Evolutionary conservation across 2,329 filamentous ascomycete genomes (phyloP).

Genomic region (Colletotrichum ledebouriae): DNA sequence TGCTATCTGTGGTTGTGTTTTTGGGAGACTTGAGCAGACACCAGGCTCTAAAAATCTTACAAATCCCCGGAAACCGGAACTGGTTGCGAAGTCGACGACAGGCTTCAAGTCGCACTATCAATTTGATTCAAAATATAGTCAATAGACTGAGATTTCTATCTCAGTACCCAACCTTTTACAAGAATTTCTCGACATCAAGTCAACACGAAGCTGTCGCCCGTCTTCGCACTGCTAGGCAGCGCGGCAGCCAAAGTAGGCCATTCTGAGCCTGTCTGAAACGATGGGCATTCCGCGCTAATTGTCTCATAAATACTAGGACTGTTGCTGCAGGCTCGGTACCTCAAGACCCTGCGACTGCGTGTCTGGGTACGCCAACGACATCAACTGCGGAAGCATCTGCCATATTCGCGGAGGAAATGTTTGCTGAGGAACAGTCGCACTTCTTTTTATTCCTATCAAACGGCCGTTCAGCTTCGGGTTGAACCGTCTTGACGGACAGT

Average conservation of each 20-base stretch:
- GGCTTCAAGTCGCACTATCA: no score
- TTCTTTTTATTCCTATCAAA: neutral
- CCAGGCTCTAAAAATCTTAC: no score
- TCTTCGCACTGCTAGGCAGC: neutral
- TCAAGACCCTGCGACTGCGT: neutral
- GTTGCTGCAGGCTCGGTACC: neutral
- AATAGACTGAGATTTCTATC: neutral
- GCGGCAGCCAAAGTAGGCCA: neutral
- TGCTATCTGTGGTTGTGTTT: no score
- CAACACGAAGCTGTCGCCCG: neutral
- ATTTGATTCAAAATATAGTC: no score
- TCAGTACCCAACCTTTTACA: neutral
- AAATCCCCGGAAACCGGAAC: no score
- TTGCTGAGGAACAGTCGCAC: neutral
- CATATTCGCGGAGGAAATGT: neutral
- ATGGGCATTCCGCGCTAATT: neutral
- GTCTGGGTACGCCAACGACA: neutral
- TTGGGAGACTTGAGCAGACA: no score
- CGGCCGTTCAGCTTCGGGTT: no score
- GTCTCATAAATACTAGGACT: neutral
- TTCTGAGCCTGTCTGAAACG: neutral
- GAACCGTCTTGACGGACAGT: no score
- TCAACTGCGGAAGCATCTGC: conserved; percentile 11
- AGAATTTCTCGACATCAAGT: conserved; percentile 1
- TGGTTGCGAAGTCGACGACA: no score